A percentile compares a stretch with the other conserved stretches of the same genome.
These are phyloP conservation scores for Piper longum DNA, from an alignment of 164 flowering plant species.

Conservation along the genomic window DNA sequence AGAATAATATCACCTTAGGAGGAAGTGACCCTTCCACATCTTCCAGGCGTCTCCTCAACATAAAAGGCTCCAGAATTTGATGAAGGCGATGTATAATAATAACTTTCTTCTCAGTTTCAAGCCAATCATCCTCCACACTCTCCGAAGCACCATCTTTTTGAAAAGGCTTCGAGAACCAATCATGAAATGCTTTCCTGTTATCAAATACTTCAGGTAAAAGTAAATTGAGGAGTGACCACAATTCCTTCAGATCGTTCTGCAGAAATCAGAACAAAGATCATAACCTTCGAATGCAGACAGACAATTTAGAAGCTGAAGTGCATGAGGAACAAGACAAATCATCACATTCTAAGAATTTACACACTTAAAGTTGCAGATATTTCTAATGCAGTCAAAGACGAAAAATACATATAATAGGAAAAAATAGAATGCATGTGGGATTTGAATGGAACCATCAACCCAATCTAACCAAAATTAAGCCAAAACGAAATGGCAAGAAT, in stretches of 20 bases:
- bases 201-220: conserved; percentile 99
- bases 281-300: not conserved
- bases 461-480: too few species aligned
- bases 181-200: conserved; percentile 95
- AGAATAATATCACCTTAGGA: conserved; percentile 50
- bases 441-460: too few species aligned
- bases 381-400: not conserved
- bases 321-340: not conserved
- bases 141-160: conserved; percentile 81
- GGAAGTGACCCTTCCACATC: conserved; percentile 99
- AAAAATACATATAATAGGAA: not conserved
- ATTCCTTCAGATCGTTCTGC: conserved; percentile 98
- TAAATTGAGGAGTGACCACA: conserved; percentile 93
- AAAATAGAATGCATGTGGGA: not conserved
- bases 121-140: conserved; percentile 96
- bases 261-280: conserved; percentile 5
- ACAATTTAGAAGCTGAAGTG: not conserved
- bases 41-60: conserved; percentile 99
- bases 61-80: conserved; percentile 97
- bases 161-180: conserved; percentile 98
- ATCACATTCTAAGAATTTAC: too few species aligned
- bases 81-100: conserved; percentile 95
- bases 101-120: conserved; percentile 97
- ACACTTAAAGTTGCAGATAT: not conserved
- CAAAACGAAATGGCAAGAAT: too few species aligned